Conservation (phyloP, 176 grass and related monocot genomes). For the Eleusine indica region DNA sequence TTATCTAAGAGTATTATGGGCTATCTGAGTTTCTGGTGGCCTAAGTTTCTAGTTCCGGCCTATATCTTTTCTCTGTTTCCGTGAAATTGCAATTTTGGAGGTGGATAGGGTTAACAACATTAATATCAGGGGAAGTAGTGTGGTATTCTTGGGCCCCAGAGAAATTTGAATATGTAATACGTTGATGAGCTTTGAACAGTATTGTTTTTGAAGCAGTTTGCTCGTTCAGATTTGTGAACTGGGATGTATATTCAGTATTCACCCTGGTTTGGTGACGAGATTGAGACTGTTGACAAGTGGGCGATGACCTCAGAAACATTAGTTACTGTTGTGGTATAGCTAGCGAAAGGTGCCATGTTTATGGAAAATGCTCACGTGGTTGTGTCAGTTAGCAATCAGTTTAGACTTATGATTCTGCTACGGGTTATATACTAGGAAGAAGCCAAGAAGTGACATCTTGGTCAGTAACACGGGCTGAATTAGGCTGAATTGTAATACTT, state of each 20-base stretch:
- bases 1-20: constrained; percentile 11
- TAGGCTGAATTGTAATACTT: background rate
- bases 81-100: constrained; percentile 1
- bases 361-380: background rate
- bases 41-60: constrained; percentile 6
- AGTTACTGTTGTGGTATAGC: background rate
- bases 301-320: background rate
- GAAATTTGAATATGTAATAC: background rate
- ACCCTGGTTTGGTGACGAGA: background rate
- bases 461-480: background rate
- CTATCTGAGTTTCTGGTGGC: constrained; percentile 23
- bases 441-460: background rate
- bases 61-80: background rate
- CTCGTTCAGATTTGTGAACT: background rate
- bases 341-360: background rate
- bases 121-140: background rate
- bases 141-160: background rate
- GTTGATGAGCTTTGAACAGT: background rate
- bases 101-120: background rate
- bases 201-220: background rate
- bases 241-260: background rate
- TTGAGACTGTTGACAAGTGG: background rate
- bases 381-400: background rate
- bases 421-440: background rate
- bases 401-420: background rate